Evolutionary conservation across 768 basidiomycete species (phyloP), one percentile per base, ranked within the genome.

Genomic region (Phylloporus sp.): DNA sequence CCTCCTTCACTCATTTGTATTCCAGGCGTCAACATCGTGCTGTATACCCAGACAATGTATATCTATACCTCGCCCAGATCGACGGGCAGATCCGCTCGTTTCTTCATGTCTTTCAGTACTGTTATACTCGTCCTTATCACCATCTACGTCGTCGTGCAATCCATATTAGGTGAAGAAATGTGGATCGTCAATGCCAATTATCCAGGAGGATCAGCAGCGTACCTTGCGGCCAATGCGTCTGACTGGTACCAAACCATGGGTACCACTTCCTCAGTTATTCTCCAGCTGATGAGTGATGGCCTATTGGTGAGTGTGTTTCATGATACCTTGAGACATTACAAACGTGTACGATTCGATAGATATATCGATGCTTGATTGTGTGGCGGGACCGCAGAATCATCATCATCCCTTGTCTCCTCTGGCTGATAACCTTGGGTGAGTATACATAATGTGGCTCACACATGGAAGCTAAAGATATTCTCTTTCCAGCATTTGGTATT

Each of bases 321-420:
- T 8, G 2, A 10, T 36, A 36, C 18, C 9, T 10, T n/a, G 18
- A 28, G 10, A 13, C 9, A 15, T 12, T 11, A n/a, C 9, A 20
- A 28, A 6, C 2, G 23, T 6, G 3, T n/a, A 4, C 24, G n/a
- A 22, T 12, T 18, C 39, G n/a, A 16, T 43, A 73, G 72, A 56
- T 74, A 20, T 65, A 70, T 54, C 73, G 71, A 20, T 69, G 65
- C 48, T 70, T 50, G 35, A 57, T 70, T 23, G 58, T 73, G n/a
- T 74, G 70, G 70, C 50, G 54, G n/a, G 24, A 49, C n/a, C 22
- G 49, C 18, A 32, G 42, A 32, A 32, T 54, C 24, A 44, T 59
- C n/a, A 15, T 59, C 2, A 6, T 59, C 9, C 58, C 58, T 2
- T 41, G 38, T 20, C 23, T 59, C 26, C 42, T 59, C 13, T 59